A percentile compares a stretch with the other conserved stretches of the same genome.
Evolutionary conservation across 2,329 filamentous ascomycete genomes (phyloP).

Genomic region (Cercospora nicotianae): DNA sequence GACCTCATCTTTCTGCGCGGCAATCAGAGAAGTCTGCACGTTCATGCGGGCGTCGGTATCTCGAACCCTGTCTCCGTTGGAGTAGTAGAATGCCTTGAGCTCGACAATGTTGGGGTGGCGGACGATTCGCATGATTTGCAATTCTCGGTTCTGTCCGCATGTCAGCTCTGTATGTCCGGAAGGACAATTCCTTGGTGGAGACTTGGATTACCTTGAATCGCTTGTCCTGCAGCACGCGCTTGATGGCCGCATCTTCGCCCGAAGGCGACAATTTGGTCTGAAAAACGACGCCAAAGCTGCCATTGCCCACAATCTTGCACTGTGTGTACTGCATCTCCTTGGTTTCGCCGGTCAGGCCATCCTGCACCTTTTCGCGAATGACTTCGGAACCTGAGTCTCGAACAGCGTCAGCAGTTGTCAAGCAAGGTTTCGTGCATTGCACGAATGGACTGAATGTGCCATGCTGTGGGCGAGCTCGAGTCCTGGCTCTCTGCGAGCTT

Average conservation of each 20-base stretch:
- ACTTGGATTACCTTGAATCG: constrained; percentile 79
- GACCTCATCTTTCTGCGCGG: constrained; percentile 75
- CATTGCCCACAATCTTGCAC: constrained; percentile 99
- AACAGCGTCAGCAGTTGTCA: constrained; percentile 6
- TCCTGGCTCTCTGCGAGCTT: not conserved
- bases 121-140: constrained; percentile 99
- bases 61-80: constrained; percentile 89
- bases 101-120: constrained; percentile 98
- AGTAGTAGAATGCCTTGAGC: constrained; percentile 99
- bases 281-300: constrained; percentile 97
- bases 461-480: not conserved
- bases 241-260: constrained; percentile 97
- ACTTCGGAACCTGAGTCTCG: constrained; percentile 65
- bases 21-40: constrained; percentile 41
- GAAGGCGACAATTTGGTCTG: constrained; percentile 98
- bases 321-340: constrained; percentile 97
- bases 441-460: not conserved
- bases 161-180: constrained; percentile 33
- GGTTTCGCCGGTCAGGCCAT: constrained; percentile 94
- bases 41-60: constrained; percentile 39
- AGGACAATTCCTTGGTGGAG: not conserved
- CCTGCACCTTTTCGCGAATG: constrained; percentile 97
- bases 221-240: constrained; percentile 98
- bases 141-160: constrained; percentile 78
- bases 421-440: not conserved